These are phyloP conservation scores for Terfezia boudieri DNA, from an alignment of 495 filamentous ascomycete species.

Conservation along the genomic window DNA sequence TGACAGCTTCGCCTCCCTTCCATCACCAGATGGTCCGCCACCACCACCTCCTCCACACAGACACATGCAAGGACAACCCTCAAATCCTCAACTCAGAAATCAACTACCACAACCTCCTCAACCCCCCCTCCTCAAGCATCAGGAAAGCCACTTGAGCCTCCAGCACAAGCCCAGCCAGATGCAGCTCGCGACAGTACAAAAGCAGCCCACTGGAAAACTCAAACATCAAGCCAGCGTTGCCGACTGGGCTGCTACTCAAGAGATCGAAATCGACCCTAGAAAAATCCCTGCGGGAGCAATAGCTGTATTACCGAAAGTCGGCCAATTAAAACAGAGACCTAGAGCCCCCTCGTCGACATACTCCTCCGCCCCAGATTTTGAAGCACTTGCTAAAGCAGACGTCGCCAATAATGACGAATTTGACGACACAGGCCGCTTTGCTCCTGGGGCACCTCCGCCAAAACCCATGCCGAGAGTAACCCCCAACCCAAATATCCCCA, in stretches of 20 bases:
- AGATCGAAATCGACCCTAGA: too few relatives aligned
- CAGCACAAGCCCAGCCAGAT: neutral
- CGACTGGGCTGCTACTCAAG: neutral
- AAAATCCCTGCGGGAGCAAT: too few relatives aligned
- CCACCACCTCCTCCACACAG: neutral
- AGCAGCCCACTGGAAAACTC: neutral
- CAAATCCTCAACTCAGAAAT: slow-evolving; percentile 1
- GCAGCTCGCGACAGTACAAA: neutral
- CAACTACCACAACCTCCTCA: slow-evolving; percentile 6
- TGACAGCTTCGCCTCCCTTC: neutral
- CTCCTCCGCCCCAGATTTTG: neutral
- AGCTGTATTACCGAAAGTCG: too few relatives aligned
- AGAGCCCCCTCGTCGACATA: neutral
- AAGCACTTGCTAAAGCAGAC: neutral
- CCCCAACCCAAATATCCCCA: neutral
- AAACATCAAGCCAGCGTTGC: neutral
- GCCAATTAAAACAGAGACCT: neutral
- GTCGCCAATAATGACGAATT: neutral
- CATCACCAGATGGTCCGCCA: neutral
- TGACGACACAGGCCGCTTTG: neutral
- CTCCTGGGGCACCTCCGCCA: neutral
- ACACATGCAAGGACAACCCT: neutral
- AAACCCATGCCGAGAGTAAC: neutral
- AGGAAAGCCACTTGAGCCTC: neutral
- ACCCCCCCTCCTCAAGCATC: neutral